Percentiles rank a stretch among this genome's conserved stretches.
Conservation (phyloP, 768 basidiomycete genomes). For the Lactarius indigo region DNA sequence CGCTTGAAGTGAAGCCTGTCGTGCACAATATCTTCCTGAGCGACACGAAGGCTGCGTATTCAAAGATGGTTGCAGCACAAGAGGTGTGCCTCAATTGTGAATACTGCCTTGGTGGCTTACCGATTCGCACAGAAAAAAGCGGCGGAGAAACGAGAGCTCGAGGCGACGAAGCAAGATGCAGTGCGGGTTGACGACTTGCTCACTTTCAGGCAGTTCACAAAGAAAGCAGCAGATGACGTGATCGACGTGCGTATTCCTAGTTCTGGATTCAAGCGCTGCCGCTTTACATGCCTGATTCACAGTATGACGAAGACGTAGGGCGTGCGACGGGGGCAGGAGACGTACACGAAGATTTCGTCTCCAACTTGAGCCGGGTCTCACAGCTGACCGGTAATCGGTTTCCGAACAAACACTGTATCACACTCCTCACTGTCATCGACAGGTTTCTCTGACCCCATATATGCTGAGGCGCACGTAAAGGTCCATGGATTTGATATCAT, state of each 20-base stretch:
- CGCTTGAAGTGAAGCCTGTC: conserved; percentile 53
- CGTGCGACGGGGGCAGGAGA: conserved; percentile 86
- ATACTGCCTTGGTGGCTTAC: background rate
- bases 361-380: conserved; percentile 87
- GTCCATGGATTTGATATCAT: conserved; percentile 97
- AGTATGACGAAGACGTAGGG: conserved; percentile 89
- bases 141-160: conserved; percentile 84
- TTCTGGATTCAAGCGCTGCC: conserved; percentile 6
- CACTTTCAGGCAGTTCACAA: conserved; percentile 91
- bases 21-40: conserved; percentile 73
- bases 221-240: conserved; percentile 80
- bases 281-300: background rate
- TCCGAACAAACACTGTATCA: conserved; percentile 1
- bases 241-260: conserved; percentile 50
- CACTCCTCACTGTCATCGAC: conserved; percentile 8
- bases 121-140: conserved; percentile 66
- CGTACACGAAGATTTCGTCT: conserved; percentile 87
- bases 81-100: conserved; percentile 51
- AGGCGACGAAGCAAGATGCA: conserved; percentile 58
- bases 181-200: conserved; percentile 93
- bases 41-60: conserved; percentile 88
- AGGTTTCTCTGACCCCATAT: conserved; percentile 98
- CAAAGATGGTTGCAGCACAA: conserved; percentile 93
- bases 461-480: conserved; percentile 96
- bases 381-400: conserved; percentile 75